Base-by-base conservation (phyloP, 2,329 filamentous ascomycete genomes). In the Stenocarpella maydis region DNA sequence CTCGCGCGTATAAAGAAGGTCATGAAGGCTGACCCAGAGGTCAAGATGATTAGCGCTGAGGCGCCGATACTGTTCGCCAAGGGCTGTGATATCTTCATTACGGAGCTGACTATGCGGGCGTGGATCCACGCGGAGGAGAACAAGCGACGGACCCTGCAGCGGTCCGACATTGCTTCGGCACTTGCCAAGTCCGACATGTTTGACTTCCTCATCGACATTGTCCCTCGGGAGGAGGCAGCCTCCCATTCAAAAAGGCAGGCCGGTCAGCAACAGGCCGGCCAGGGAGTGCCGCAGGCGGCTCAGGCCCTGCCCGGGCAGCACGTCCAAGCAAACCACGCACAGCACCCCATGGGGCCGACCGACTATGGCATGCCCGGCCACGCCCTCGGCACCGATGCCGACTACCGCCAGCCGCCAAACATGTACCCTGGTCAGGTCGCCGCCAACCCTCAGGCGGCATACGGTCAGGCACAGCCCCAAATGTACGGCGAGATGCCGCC, bases 121-220 rank as follows among this genome's bases (percentile, higher is more conserved):
- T 99, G 96, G 96, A 99, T 99, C 73, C 96, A 99, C 76, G 96
- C 96, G 19, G 96, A 99, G 79, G 96, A 99, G 82, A 99, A 99
- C 84, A 99, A 99, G 85, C 90, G 96, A 37, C 91, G 96, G 52
- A 99, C 96, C 1, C 85, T 99, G 49, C 96, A 99, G 81, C 90
- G 96, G 63, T 97, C 94, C 69, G 96, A 99, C 77, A 99, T 99
- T 78, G 96, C 96, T 26, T 97, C 94, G 14, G 96, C 96, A 17
- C 86, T 99, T 28, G 92, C 94, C 71, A 99, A 99, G 82, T 98
- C 94, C 26, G 96, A 99, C 83, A 99, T 99, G 96, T 99, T 99
- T 80, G 96, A 99, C 83, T 99, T 99, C 82, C 86, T 99, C 70
- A 99, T 99, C 79, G 96, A 99, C 78, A 99, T 99, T 72, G 96